These are phyloP conservation scores for Yarrowia sp. DNA, from an alignment of 805 yeast genomes.

Conservation along the genomic window DNA sequence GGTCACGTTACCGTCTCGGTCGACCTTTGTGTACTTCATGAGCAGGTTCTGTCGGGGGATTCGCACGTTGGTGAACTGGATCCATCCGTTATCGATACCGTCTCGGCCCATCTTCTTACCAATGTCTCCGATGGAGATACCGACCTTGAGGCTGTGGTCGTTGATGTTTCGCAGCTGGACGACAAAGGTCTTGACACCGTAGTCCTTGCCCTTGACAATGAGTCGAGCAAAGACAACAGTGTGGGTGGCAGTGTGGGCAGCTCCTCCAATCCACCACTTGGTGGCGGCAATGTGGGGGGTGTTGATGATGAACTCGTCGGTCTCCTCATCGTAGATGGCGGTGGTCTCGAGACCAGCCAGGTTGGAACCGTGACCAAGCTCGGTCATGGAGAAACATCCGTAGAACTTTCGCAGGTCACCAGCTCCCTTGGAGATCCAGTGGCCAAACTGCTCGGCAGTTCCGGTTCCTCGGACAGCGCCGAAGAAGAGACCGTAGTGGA, in stretches of 20 bases:
- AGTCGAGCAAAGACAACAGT: slow-evolving; percentile 84
- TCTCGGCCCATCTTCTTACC: slow-evolving; percentile 97
- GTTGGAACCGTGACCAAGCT: slow-evolving; percentile 90
- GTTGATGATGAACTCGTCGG: slow-evolving; percentile 73
- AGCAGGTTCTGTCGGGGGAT: slow-evolving; percentile 87
- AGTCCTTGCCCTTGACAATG: slow-evolving; percentile 79
- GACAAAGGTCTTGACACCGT: slow-evolving; percentile 91
- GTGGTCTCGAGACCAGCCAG: slow-evolving; percentile 95
- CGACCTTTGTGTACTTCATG: slow-evolving; percentile 76
- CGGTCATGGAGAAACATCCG: slow-evolving; percentile 95
- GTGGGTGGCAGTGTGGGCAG: slow-evolving; percentile 93
- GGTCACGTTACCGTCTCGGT: slow-evolving; percentile 70
- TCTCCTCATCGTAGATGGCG: slow-evolving; percentile 72
- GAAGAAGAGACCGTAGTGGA: slow-evolving; percentile 85
- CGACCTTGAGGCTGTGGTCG: slow-evolving; percentile 73
- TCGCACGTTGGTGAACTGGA: slow-evolving; percentile 82
- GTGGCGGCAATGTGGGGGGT: slow-evolving; percentile 94
- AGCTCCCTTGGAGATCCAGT: slow-evolving; percentile 75
- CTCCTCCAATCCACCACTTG: slow-evolving; percentile 99
- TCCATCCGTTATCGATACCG: slow-evolving; percentile 97
- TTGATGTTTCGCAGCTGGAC: slow-evolving; percentile 84
- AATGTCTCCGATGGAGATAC: slow-evolving; percentile 86
- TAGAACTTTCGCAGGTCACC: slow-evolving; percentile 53
- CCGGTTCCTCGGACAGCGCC: slow-evolving; percentile 87
- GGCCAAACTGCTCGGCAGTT: slow-evolving; percentile 78